These are phyloP conservation scores for Penstemon newberryi DNA, from an alignment of 257 asterid species.

Conservation along the genomic window DNA sequence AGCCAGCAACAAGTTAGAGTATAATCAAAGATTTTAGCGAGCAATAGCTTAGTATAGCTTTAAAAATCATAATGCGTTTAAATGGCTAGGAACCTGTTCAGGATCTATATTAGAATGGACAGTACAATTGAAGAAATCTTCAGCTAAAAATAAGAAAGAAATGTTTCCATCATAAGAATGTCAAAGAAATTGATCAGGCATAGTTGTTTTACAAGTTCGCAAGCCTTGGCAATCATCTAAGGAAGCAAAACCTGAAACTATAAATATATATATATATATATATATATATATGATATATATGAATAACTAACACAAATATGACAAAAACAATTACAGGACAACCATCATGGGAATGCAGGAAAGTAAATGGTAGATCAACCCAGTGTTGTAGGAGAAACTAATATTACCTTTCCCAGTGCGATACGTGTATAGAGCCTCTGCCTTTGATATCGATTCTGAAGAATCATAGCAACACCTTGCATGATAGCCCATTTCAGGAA, in stretches of 20 bases:
- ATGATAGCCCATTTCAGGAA: constrained; percentile 89
- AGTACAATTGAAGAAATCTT: too few relatives aligned
- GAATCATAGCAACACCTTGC: constrained; percentile 97
- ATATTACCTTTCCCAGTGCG: constrained; percentile 87
- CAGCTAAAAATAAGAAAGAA: not conserved
- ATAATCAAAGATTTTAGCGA: not conserved
- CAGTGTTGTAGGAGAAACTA: constrained; percentile 25
- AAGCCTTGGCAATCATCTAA: constrained; percentile 14
- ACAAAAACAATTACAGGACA: not conserved
- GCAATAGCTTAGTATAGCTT: not conserved
- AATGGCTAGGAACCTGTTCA: too few relatives aligned
- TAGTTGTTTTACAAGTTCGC: constrained; percentile 15
- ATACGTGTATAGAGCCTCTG: constrained; percentile 96
- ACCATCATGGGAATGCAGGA: not conserved
- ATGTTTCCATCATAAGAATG: not conserved
- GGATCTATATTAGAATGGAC: too few relatives aligned
- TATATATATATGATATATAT: not conserved
- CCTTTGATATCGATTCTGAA: constrained; percentile 88
- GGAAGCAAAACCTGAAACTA: not conserved
- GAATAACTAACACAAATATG: constrained; percentile 4
- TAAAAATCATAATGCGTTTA: too few relatives aligned
- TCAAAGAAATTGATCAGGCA: constrained; percentile 10
- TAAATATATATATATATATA: not conserved
- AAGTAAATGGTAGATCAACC: constrained; percentile 9
- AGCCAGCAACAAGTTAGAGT: not conserved